Evolutionary conservation across 179 eudicot genomes (phyloP).

Genomic region (Camellia oleifera): DNA sequence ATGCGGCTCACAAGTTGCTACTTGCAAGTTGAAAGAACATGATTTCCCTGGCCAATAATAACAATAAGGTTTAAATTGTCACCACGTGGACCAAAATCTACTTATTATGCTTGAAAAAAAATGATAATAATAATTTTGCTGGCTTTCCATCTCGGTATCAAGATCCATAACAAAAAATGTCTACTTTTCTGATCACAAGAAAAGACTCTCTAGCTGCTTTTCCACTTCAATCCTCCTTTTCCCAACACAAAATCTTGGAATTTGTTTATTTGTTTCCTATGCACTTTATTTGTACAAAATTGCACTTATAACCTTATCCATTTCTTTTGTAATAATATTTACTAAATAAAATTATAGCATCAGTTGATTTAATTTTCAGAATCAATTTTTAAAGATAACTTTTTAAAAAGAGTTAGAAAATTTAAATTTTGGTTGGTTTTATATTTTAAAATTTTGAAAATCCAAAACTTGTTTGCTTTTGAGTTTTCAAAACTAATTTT

Average conservation of each 20-base stretch:
- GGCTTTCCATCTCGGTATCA: conserved; percentile 19
- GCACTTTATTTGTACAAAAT: not conserved
- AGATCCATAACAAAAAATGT: conserved; percentile 10
- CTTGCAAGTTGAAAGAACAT: not conserved
- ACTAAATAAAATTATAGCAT: too few relatives aligned
- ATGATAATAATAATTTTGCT: not conserved
- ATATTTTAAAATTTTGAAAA: too few relatives aligned
- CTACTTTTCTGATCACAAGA: conserved; percentile 21
- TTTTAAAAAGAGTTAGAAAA: too few relatives aligned
- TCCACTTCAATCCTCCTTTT: not conserved
- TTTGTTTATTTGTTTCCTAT: not conserved
- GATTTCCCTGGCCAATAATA: not conserved
- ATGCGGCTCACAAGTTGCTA: not conserved
- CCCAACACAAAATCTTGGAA: conserved; percentile 5
- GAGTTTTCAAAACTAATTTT: too few relatives aligned
- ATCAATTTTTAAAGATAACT: too few relatives aligned
- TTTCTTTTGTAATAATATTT: not conserved
- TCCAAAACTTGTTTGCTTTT: too few relatives aligned
- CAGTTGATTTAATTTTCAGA: too few relatives aligned
- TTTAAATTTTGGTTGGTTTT: too few relatives aligned
- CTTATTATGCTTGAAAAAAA: conserved; percentile 4
- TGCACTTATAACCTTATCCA: not conserved
- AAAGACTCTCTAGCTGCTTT: too few relatives aligned
- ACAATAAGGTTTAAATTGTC: not conserved
- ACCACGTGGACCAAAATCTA: not conserved